Base-by-base conservation (phyloP, 495 filamentous ascomycete genomes). In the Podospora conica region DNA sequence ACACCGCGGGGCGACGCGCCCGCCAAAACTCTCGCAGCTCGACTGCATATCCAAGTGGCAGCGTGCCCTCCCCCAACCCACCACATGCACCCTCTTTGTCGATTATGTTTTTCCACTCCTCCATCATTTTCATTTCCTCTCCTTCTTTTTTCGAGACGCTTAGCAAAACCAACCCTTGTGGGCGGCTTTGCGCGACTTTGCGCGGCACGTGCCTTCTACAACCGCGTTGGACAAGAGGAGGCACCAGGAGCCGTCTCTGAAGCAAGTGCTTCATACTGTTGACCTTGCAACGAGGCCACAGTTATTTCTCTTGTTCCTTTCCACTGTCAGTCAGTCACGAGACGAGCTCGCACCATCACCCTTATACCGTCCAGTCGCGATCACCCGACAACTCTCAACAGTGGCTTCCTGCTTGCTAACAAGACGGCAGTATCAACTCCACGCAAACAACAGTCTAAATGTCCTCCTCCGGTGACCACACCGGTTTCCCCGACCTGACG, bases 401-500 rank as follows among this genome's bases (percentile, higher is more conserved):
- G 9, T 11, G 9, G 1, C 40, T n/a, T 48, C 15, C 2, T n/a
- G 27, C 15, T 60, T 58, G 64, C 70, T 72, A 24, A 67, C 65
- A 4, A 9, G 3, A 5, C 20, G 10, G 15, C 53, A 74, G 72
- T 56, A 40, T 60, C 62, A 54, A 55, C 55, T 22, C 53, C 70
- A 56, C 61, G 29, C 70, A 73, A 25, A 66, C 11, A 25, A 66
- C 11, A 56, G 69, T 40, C 66, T 70, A 57, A 55, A 82, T 83
- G 81, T 73, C 80, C 58, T 75, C 81, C 21, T 68, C 78, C 20
- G 76, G 79, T 68, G 76, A 79, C 60, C 80, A 81, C 18, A 63
- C 76, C 53, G 77, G 77, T 62, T 59, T 74, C 61, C n/a, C 68
- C 59, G 60, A 77, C 15, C 31, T 73, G 48, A 33, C 67, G 21